phyloP scores from a whole-genome alignment of 768 basidiomycete genomes.

The Chalciporus piperatus region DNA sequence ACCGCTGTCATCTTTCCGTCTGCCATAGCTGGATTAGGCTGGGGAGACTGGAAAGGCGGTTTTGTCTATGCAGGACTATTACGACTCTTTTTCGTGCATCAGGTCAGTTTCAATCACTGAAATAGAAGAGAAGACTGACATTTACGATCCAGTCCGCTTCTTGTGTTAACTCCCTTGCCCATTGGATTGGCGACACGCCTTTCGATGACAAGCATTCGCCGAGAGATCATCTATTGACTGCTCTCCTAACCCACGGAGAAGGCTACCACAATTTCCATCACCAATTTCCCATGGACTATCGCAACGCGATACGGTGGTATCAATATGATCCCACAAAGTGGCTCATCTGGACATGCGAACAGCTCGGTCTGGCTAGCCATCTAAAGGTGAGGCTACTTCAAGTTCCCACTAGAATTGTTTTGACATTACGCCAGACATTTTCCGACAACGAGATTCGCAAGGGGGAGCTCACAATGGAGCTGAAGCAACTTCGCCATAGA shows the following conservation, averaged over 20 bases:
- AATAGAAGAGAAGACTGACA: neutral
- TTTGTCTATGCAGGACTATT: constrained; percentile 81
- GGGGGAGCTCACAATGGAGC: constrained; percentile 91
- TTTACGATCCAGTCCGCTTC: constrained; percentile 72
- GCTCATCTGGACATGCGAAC: constrained; percentile 58
- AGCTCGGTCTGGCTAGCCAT: constrained; percentile 54
- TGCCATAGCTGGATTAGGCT: constrained; percentile 69
- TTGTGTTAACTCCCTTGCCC: constrained; percentile 95
- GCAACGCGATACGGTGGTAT: constrained; percentile 89
- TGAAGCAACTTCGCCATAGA: constrained; percentile 79
- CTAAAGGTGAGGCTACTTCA: constrained; percentile 40
- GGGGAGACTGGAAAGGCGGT: constrained; percentile 87
- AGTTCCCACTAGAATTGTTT: too few species aligned
- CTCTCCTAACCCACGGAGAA: constrained; percentile 88
- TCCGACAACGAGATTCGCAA: constrained; percentile 76
- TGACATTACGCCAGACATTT: constrained; percentile 38
- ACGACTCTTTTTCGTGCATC: constrained; percentile 82
- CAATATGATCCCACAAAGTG: constrained; percentile 95
- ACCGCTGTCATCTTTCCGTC: constrained; percentile 78
- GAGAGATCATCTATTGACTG: constrained; percentile 84
- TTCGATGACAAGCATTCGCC: constrained; percentile 97
- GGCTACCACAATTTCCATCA: constrained; percentile 99
- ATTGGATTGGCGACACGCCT: constrained; percentile 91
- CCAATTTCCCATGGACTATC: constrained; percentile 95
- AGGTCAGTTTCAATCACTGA: constrained; percentile 48